Evolutionary conservation across 2,329 filamentous ascomycete genomes (phyloP), one percentile per base, ranked within the genome.

Genomic region (Fusarium chlamydosporum): DNA sequence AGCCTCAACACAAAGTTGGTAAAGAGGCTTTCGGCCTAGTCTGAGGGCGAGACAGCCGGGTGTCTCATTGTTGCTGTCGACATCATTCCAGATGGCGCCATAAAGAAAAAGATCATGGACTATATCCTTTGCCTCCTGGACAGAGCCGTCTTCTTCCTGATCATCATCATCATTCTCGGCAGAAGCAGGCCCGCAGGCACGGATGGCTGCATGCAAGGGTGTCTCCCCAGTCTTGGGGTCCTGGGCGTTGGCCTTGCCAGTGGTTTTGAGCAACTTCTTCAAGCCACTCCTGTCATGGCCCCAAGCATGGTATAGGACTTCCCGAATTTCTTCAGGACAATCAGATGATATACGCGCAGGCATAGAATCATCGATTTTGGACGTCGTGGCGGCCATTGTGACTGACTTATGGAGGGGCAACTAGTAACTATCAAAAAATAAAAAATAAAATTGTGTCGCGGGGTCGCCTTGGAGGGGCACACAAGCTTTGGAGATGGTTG

Each of bases 71-170:
- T 92, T 91, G 70, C 84, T 81, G 78, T 98, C 93, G 57, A 98
- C 83, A 77, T 97, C 94, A 81, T 99, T 99, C 96, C 96, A 99
- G 72, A 98, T 97, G 12, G 93, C 96, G 33, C 96, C 96, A 72
- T 92, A 91, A 75, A 94, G 86, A 63, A 98, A 89, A 9, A 98
- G 85, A 75, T 96, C 87, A 71, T 88, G 86, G 6, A 97, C 82
- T 0, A 91, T 90, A 53, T 89, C 87, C 56, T 86, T 85, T 4
- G 89, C 92, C 38, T 87, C 86, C 46, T 89, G 86, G 33, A 91
- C 78, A 27, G 79, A 76, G 54, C 80, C 72, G 27, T 81, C 79
- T 26, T 81, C 80, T 26, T 81, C 79, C 11, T 77, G 76, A 4
- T 78, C 77, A 15, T 69, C 62, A 11, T 74, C 71, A 15, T 69